Evolutionary conservation across 257 asterid genomes (phyloP).

Genomic region (Lycium ferocissimum): DNA sequence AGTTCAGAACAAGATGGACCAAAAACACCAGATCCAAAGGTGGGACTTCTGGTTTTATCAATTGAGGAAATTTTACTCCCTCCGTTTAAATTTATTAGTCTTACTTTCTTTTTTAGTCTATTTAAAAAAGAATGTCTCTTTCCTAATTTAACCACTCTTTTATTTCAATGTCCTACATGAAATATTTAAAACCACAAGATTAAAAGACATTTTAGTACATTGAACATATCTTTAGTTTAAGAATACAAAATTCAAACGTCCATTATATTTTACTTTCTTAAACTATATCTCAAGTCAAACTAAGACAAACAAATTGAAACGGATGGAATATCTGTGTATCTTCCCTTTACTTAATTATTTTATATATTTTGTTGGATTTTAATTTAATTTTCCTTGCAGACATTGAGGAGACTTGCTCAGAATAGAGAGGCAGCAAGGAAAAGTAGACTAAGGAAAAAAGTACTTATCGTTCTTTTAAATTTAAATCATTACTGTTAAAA

Average conservation of each 20-base stretch:
- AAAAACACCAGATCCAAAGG: constrained; percentile 90
- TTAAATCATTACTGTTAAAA: neutral
- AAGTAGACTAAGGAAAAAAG: constrained; percentile 93
- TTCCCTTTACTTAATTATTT: neutral
- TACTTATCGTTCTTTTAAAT: neutral
- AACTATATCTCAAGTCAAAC: too few species aligned
- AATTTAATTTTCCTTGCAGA: constrained; percentile 47
- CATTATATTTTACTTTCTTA: too few species aligned
- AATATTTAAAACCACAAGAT: too few species aligned
- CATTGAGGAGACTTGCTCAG: constrained; percentile 93
- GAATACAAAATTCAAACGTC: too few species aligned
- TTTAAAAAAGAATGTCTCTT: too few species aligned
- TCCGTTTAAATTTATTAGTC: too few species aligned
- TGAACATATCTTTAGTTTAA: too few species aligned
- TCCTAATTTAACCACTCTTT: too few species aligned
- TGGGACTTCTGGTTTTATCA: constrained; percentile 17
- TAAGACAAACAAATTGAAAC: too few species aligned
- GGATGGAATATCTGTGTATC: neutral
- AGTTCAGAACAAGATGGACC: constrained; percentile 76
- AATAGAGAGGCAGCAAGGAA: constrained; percentile 97
- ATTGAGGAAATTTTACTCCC: neutral
- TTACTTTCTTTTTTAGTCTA: too few species aligned
- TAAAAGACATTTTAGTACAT: too few species aligned
- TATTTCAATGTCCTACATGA: too few species aligned
- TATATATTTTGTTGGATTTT: neutral